A percentile compares a stretch with the other conserved stretches of the same genome.
Conservation (phyloP, 192 early-diverging fungal genomes). For the Mortierella hygrophila region DNA sequence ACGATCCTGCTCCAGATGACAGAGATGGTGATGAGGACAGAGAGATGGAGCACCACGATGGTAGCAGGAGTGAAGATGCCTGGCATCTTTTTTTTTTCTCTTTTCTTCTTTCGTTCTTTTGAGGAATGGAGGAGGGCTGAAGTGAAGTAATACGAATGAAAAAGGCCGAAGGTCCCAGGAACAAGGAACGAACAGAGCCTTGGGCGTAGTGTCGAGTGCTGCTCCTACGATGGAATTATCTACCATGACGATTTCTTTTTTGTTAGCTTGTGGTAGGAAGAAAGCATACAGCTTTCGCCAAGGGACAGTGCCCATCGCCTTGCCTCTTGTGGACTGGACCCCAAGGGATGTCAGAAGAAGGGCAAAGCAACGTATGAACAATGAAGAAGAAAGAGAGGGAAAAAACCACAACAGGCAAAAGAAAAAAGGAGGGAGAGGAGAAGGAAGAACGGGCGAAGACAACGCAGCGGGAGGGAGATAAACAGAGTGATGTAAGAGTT, state of each 20-base stretch:
- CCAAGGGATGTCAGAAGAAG: background rate
- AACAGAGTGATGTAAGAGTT: background rate
- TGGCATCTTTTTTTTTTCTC: conserved; percentile 4
- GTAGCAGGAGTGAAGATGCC: background rate
- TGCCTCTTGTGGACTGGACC: background rate
- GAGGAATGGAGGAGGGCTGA: background rate
- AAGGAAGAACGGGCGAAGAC: background rate
- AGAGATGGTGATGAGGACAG: conserved; percentile 14
- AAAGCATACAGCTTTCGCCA: background rate
- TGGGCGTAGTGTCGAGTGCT: background rate
- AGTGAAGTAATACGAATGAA: background rate
- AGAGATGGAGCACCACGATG: conserved; percentile 33
- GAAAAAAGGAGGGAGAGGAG: background rate
- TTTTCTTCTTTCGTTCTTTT: background rate
- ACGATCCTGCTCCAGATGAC: conserved; percentile 22
- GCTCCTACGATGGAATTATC: background rate
- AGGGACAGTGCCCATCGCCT: background rate
- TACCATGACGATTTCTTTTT: background rate
- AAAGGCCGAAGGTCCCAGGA: too few relatives aligned
- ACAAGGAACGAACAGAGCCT: background rate
- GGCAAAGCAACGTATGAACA: too few relatives aligned
- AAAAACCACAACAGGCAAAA: background rate
- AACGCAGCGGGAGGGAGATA: background rate
- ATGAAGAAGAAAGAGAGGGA: background rate
- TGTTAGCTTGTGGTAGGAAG: too few relatives aligned